Percentiles rank a stretch among this genome's conserved stretches.
phyloP scores from a whole-genome alignment of 805 yeast genomes.

The Yarrowia osloensis region DNA sequence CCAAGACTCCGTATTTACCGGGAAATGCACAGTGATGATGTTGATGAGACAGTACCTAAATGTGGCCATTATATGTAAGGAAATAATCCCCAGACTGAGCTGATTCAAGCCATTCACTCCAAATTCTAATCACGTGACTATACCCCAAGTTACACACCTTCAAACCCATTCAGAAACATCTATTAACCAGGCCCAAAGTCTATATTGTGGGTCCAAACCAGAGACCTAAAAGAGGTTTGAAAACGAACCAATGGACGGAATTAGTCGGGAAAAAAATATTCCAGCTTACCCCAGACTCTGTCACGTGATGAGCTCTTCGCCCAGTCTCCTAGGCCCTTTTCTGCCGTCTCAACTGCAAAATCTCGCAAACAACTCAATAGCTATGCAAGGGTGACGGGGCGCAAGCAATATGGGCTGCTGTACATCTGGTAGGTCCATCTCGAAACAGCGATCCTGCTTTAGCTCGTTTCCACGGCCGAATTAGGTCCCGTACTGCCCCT shows the following conservation, averaged over 20 bases:
- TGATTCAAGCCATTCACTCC: neutral
- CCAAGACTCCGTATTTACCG: slow-evolving; percentile 21
- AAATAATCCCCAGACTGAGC: neutral
- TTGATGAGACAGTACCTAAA: too few relatives aligned
- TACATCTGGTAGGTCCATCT: neutral
- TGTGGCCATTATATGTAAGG: neutral
- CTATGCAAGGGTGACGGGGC: neutral
- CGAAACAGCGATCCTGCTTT: neutral
- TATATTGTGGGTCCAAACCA: neutral
- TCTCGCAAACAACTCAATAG: neutral
- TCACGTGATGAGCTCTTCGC: neutral
- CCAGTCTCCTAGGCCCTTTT: too few relatives aligned
- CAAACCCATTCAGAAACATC: neutral
- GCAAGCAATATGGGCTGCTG: neutral
- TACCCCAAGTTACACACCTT: too few relatives aligned
- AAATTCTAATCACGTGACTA: neutral
- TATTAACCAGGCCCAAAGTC: neutral
- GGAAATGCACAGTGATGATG: neutral
- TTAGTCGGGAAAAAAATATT: neutral
- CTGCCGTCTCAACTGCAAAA: too few relatives aligned
- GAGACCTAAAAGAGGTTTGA: neutral
- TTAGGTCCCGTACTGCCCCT: neutral
- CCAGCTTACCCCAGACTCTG: neutral
- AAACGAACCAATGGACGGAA: neutral
- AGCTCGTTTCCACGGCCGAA: neutral